Conservation (phyloP, 495 filamentous ascomycete genomes). For the Penicillium verhagenii region DNA sequence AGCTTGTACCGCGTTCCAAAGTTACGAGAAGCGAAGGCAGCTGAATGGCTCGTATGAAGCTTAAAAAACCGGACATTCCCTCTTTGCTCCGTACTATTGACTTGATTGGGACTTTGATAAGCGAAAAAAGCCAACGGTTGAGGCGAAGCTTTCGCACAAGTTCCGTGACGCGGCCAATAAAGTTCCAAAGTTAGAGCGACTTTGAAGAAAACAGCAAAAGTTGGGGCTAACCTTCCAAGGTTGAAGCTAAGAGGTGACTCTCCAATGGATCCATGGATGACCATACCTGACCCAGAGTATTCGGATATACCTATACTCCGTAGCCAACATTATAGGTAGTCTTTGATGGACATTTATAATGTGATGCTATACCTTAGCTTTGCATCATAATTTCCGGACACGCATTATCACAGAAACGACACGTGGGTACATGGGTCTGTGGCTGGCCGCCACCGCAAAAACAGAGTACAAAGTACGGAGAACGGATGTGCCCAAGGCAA, state of each 20-base stretch:
- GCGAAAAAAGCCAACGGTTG: neutral
- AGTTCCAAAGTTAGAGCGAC: no score
- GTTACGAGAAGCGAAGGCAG: neutral
- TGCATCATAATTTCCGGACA: neutral
- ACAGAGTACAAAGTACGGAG: neutral
- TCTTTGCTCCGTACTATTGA: neutral
- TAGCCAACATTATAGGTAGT: no score
- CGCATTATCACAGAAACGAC: neutral
- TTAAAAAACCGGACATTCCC: neutral
- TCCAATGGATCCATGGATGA: no score
- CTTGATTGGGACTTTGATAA: neutral
- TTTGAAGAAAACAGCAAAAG: no score
- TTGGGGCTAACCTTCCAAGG: no score
- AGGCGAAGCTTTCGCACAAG: slow-evolving; percentile 1
- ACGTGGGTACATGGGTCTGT: slow-evolving; percentile 10
- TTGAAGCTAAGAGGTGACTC: no score
- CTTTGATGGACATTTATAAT: no score
- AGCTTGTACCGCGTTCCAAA: neutral
- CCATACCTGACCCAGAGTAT: no score
- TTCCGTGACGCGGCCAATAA: slow-evolving; percentile 1
- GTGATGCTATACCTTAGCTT: neutral
- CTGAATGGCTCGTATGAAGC: no score
- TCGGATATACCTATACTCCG: no score
- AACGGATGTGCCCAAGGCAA: no score
- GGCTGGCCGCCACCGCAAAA: neutral